Evolutionary conservation across 2,329 filamentous ascomycete genomes (phyloP).

Genomic region (Talaromyces pinophilus): DNA sequence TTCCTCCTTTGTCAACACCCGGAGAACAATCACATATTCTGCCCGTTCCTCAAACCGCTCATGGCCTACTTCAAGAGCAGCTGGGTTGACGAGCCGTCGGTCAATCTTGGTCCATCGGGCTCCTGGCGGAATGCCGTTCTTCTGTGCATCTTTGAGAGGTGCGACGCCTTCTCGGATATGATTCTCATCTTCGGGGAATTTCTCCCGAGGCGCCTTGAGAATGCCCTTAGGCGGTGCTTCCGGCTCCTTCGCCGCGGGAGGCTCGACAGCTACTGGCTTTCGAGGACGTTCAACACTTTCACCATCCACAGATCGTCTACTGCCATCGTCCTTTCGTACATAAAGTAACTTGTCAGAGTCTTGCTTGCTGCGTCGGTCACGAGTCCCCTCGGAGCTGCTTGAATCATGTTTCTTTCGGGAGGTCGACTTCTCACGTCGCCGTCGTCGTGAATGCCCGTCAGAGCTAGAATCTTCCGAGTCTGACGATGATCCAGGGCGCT

Average conservation of each 20-base stretch:
- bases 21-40: slow-evolving; percentile 88
- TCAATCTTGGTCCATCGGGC: slow-evolving; percentile 94
- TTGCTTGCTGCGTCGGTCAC: slow-evolving; percentile 26
- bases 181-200: slow-evolving; percentile 84
- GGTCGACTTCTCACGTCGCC: slow-evolving; percentile 33
- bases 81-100: slow-evolving; percentile 82
- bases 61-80: slow-evolving; percentile 80
- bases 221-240: slow-evolving; percentile 76
- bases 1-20: slow-evolving; percentile 83
- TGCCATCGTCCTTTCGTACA: slow-evolving; percentile 24
- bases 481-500: slow-evolving; percentile 23
- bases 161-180: slow-evolving; percentile 86
- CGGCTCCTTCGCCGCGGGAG: slow-evolving; percentile 51
- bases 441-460: slow-evolving; percentile 37
- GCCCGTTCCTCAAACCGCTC: slow-evolving; percentile 90
- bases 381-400: slow-evolving; percentile 30
- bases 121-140: slow-evolving; percentile 70
- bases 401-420: slow-evolving; percentile 30
- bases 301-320: slow-evolving; percentile 27
- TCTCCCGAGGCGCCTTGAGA: slow-evolving; percentile 74
- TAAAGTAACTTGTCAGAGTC: slow-evolving; percentile 13
- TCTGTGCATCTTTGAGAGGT: slow-evolving; percentile 82
- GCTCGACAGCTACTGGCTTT: slow-evolving; percentile 34
- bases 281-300: slow-evolving; percentile 27
- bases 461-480: slow-evolving; percentile 36